Evolutionary conservation across 1,284 basidiomycete species (phyloP), one percentile per base, ranked within the genome.

Genomic region (Volvariella volvacea): DNA sequence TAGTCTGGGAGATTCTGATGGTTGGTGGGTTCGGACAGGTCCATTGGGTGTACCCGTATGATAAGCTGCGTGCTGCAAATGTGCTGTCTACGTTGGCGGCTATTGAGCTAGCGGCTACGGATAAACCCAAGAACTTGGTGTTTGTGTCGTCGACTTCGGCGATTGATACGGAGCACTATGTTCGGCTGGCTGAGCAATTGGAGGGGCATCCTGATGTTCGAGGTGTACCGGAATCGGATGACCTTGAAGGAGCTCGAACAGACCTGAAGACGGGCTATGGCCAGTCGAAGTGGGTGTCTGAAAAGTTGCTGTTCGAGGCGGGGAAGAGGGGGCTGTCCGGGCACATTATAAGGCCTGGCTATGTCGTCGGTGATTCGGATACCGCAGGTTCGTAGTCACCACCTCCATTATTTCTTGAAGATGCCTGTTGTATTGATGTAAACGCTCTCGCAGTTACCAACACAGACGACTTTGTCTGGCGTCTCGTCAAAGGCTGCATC

Each of bases 11-110:
- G 34, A 8, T 4, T 22, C 14, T 34, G 16, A 43, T 39, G 32
- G 10, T 65, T 93, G 62, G 90, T 87, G 50, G 49, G 78, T 65
- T 10, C n/a, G n/a, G 14, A 22, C 49, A 91, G 89, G 89, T 99
- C 12, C 96, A 99, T 61, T 99, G 96, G 96, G 92, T 99, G 2
- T 99, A 98, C 65, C 92, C 94, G 0, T 99, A 99, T 66, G 86
- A 92, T 61, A 92, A 87, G 64, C 76, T 99, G 30, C 87, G 94
- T 14, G 76, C 86, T 0, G 81, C 94, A 21, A 99, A 99, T 60
- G 96, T 99, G 10, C 60, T 94, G 2, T 86, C 88, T 0, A 99
- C 96, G 1, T 58, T 98, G 45, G 87, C 87, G 1, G 82, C 83
- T 1, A 75, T 97, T 43, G 78, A 89, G 41, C 77, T 99, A 22